Base-by-base conservation (phyloP, 2,329 filamentous ascomycete species). In the Laburnicola sp. region DNA sequence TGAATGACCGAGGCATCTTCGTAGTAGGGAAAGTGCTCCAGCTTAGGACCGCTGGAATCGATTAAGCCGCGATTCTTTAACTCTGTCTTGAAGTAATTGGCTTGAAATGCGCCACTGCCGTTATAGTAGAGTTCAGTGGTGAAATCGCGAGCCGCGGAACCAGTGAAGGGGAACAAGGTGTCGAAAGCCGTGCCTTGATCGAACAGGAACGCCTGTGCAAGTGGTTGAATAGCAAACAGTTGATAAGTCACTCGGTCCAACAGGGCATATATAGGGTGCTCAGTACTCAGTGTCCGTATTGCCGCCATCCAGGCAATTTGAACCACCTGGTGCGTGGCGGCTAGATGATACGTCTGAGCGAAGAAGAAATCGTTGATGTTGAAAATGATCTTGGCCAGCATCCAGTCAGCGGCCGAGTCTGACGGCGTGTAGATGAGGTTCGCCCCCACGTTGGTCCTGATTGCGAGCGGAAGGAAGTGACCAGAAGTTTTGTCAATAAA, bases 371-470 rank as follows among this genome's bases (percentile, higher is more conserved):
- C 76, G 44, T 80, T 79, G 25, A 68, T 62, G 43, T 79, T 79
- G 59, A 78, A 78, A 57, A 78, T 70, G 37, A 80, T 75, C 65
- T 81, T 81, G 4, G 78, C 79, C 3, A 81, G 61, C 4, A 79
- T 60, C 79, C 78, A 81, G 61, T 82, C 78, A n/a, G 73, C 70
- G 3, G 60, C 23, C 0, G 54, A 45, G 50, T 81, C 78, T 0
- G 69, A 58, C 2, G 78, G 78, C 2, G 78, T 81, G 61, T 81
- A 81, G 4, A 75, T 67, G 31, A 79, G 58, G 51, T 74, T 67
- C 1, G 59, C 63, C 11, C 72, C 73, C 10, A 68, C 65, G 50
- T 79, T 78, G n/a, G 77, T 76, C 52, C 75, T 73, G 54, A 81
- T 78, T 2, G 77, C 78, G 22, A 81, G 65, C 3, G 78, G 79